A percentile compares a stretch with the other conserved stretches of the same genome.
These are phyloP conservation scores for Prinsepia uniflora DNA, from an alignment of 306 rosid species.

Conservation along the genomic window DNA sequence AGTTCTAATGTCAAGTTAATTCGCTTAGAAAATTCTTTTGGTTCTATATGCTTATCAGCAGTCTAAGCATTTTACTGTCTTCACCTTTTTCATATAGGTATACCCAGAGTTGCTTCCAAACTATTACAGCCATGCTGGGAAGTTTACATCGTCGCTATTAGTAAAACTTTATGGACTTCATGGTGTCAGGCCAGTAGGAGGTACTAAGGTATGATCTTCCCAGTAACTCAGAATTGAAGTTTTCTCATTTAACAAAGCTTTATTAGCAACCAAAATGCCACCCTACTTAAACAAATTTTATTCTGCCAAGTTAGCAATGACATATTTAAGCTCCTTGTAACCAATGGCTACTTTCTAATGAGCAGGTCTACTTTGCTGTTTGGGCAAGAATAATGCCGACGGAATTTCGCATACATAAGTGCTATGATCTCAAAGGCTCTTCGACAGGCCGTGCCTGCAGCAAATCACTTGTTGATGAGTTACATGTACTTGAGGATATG, in stretches of 20 bases:
- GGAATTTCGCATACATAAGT: conserved; percentile 19
- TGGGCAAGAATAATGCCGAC: conserved; percentile 20
- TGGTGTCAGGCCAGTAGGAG: conserved; percentile 35
- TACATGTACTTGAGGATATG: conserved; percentile 32
- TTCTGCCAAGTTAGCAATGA: not conserved
- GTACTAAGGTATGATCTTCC: conserved; percentile 35
- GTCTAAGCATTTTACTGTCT: not conserved
- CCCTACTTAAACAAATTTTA: not conserved
- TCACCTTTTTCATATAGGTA: conserved; percentile 22
- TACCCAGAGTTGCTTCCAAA: conserved; percentile 40
- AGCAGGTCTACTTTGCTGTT: conserved; percentile 38
- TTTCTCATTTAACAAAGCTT: not conserved
- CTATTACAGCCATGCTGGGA: conserved; percentile 38
- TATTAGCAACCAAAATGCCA: not conserved
- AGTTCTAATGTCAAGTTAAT: not conserved
- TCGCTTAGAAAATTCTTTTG: not conserved
- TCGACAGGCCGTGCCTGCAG: conserved; percentile 27
- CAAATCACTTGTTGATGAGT: conserved; percentile 17
- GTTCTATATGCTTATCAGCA: not conserved
- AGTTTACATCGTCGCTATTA: conserved; percentile 30
- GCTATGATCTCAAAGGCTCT: conserved; percentile 45
- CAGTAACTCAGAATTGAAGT: not conserved
- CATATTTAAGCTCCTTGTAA: not conserved
- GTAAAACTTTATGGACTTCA: conserved; percentile 43
- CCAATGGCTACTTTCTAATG: conserved; percentile 6